Base-by-base conservation (phyloP, 352 stramenopile genomes). In the Phytophthora uliginosa region DNA sequence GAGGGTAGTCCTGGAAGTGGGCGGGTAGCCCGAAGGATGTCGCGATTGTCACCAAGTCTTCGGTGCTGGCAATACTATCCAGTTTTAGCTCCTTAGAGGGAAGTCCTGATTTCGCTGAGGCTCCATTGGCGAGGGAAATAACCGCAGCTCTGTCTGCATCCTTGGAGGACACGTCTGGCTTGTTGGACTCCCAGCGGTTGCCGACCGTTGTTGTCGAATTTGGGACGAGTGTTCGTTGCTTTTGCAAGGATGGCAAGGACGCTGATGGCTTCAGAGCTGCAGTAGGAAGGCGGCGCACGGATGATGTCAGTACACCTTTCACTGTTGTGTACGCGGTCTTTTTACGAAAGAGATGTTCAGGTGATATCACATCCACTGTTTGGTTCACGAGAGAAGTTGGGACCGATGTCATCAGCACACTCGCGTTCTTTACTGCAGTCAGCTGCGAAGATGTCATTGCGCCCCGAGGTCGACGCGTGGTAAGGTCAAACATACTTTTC, bases 1-100 rank as follows among this genome's bases (percentile, higher is more conserved):
- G 87, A 13, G 86, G 80, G 58, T 94, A 93, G 54, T 96, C 89
- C 61, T 96, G 86, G 47, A 90, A 89, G 56, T 94, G 86, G 1
- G 87, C 86, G 0, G 84, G 81, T 3, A 95, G 60, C 0, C 88
- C 84, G 63, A 93, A 93, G 7, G 84, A 83, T 5, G 78, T 88
- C 2, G 81, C 73, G 2, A 82, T 40, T 15, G 69, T 77, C 3
- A 70, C 71, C 45, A 58, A 60, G 22, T 75, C 75, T 3, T 69
- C 61, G 7, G 58, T 52, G n/a, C 40, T 65, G 13, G 60, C 34
- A 31, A 85, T 57, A 48, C 73, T 76, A 10, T 82, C 71, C 18
- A 85, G 42, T 6, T 63, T 66, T 9, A 64, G 4, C 7, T 83
- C 70, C 33, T 76, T 78, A 2, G 79, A 64, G 6, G 63, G 33